A percentile compares a stretch with the other conserved stretches of the same genome.
These are phyloP conservation scores for Pythium rhizo-oryzae DNA, from an alignment of 352 stramenopile genomes.

Conservation along the genomic window DNA sequence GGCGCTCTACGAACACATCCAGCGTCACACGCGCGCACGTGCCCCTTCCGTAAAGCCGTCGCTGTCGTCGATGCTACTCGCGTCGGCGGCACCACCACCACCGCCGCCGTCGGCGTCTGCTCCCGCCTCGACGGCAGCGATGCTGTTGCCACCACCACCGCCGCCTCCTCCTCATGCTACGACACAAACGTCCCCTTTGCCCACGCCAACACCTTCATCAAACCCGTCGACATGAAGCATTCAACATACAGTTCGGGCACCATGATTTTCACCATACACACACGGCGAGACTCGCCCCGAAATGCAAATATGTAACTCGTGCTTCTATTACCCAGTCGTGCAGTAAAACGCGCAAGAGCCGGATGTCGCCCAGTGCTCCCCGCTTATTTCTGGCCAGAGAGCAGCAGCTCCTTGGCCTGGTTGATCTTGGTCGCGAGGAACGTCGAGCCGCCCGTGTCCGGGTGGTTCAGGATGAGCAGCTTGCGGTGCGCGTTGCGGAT, in stretches of 20 bases:
- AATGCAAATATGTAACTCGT: neutral
- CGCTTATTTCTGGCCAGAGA: constrained; percentile 43
- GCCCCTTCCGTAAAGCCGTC: neutral
- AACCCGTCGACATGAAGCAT: neutral
- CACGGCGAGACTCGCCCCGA: neutral
- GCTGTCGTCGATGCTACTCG: constrained; percentile 3
- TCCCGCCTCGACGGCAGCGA: neutral
- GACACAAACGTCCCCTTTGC: neutral
- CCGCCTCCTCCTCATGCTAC: neutral
- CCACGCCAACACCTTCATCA: neutral
- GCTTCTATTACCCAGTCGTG: neutral
- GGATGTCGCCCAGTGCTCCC: neutral
- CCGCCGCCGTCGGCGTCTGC: neutral
- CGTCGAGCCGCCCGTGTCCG: constrained; percentile 98
- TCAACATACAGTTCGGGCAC: neutral
- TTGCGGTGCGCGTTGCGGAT: constrained; percentile 99
- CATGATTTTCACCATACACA: too few relatives aligned
- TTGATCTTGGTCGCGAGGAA: constrained; percentile 99
- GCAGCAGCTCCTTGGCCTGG: constrained; percentile 98
- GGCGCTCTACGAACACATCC: constrained; percentile 37
- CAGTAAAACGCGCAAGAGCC: too few relatives aligned
- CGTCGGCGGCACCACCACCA: neutral
- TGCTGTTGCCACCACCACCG: neutral
- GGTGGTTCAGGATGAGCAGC: constrained; percentile 99
- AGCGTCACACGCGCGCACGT: constrained; percentile 11